phyloP scores from a whole-genome alignment of 2,329 filamentous ascomycete genomes.

The Ophiocordyceps polyrhachis-furcata region DNA sequence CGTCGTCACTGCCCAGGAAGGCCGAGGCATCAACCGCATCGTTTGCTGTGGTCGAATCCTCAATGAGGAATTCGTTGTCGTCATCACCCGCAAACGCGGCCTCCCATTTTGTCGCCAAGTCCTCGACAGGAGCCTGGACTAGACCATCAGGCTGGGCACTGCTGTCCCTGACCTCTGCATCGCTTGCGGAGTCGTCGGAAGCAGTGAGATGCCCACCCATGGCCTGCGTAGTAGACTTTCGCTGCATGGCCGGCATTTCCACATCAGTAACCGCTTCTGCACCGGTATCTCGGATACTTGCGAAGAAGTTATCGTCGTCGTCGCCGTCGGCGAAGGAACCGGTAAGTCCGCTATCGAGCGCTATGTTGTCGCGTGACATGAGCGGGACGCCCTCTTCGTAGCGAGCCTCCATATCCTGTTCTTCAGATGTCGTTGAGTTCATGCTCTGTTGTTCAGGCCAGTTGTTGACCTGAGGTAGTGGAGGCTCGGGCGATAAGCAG shows the following conservation, averaged over 20 bases:
- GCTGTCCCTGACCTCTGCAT: conserved; percentile 10
- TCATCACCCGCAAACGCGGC: conserved; percentile 62
- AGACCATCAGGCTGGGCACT: background rate
- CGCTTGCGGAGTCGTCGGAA: conserved; percentile 14
- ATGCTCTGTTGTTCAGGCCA: conserved; percentile 7
- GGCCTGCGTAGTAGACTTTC: conserved; percentile 54
- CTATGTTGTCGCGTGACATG: conserved; percentile 19
- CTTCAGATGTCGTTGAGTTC: conserved; percentile 14
- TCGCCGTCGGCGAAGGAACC: conserved; percentile 24
- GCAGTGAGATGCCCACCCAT: conserved; percentile 26
- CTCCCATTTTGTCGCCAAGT: conserved; percentile 67
- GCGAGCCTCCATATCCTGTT: conserved; percentile 32
- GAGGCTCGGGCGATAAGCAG: conserved; percentile 1
- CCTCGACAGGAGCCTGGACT: conserved; percentile 26
- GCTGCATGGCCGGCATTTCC: conserved; percentile 24
- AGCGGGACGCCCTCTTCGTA: conserved; percentile 55
- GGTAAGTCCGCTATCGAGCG: conserved; percentile 3
- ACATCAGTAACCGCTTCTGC: conserved; percentile 1
- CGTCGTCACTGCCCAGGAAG: conserved; percentile 67
- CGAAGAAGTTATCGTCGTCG: conserved; percentile 45
- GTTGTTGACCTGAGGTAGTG: conserved; percentile 2
- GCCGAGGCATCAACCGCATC: conserved; percentile 39
- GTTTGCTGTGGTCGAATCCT: conserved; percentile 27
- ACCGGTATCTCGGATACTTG: conserved; percentile 22
- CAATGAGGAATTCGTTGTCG: conserved; percentile 46